phyloP scores from a whole-genome alignment of 345 rosid species.

The Syzygium jambos region DNA sequence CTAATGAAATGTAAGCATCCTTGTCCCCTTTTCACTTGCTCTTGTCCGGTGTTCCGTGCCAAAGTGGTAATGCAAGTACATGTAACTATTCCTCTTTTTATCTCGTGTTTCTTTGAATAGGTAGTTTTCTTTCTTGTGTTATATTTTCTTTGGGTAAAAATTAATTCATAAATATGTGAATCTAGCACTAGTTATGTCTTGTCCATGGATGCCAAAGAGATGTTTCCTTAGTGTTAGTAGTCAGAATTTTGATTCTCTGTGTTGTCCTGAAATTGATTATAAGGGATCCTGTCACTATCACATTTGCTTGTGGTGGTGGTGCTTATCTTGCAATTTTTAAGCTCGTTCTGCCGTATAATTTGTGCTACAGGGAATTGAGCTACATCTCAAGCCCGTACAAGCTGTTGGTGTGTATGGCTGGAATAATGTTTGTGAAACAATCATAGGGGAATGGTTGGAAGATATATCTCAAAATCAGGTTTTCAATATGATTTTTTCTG shows the following conservation, averaged over 20 bases:
- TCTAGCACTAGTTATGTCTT: not conserved
- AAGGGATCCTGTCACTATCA: not conserved
- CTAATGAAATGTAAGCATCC: not conserved
- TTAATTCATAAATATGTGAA: not conserved
- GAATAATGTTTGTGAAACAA: constrained; percentile 74
- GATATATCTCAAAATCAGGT: constrained; percentile 98
- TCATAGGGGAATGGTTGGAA: constrained; percentile 87
- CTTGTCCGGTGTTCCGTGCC: not conserved
- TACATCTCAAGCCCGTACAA: constrained; percentile 85
- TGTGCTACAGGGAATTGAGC: constrained; percentile 66
- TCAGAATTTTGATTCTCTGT: not conserved
- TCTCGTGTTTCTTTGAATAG: not conserved
- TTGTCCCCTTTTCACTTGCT: not conserved
- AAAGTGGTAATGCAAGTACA: not conserved
- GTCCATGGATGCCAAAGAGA: not conserved
- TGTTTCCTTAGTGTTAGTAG: not conserved
- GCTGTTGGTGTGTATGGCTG: constrained; percentile 86
- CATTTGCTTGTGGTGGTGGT: not conserved
- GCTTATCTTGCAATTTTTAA: not conserved
- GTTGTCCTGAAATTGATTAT: not conserved
- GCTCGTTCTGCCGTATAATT: not conserved
- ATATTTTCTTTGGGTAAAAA: not conserved
- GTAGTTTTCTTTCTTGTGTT: not conserved
- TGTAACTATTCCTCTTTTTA: not conserved
- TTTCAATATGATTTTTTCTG: not conserved